A percentile compares a stretch with the other conserved stretches of the same genome.
phyloP scores from a whole-genome alignment of 345 rosid genomes.

The Eutrema heterophyllum region DNA sequence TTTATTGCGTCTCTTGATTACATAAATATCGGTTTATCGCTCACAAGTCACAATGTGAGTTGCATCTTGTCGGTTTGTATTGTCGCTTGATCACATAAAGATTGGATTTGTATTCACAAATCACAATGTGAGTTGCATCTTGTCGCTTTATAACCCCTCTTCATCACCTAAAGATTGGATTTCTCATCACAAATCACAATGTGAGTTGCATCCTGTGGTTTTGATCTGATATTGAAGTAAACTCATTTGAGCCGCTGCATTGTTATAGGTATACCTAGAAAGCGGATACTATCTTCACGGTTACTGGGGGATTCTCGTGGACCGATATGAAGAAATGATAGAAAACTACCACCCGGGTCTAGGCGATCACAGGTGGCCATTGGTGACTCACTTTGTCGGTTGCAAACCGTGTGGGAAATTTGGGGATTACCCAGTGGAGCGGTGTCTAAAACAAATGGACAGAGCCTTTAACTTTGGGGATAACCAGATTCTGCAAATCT shows the following conservation, averaged over 20 bases:
- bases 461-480: slow-evolving; percentile 77
- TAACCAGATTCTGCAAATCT: slow-evolving; percentile 63
- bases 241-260: neutral
- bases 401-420: slow-evolving; percentile 78
- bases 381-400: slow-evolving; percentile 84
- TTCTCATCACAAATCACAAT: neutral
- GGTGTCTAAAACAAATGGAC: slow-evolving; percentile 78
- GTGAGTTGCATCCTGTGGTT: slow-evolving; percentile 5
- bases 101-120: neutral
- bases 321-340: slow-evolving; percentile 65
- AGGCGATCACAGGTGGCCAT: slow-evolving; percentile 78
- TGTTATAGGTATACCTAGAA: slow-evolving; percentile 49
- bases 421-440: slow-evolving; percentile 59
- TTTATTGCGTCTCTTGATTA: neutral
- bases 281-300: slow-evolving; percentile 69
- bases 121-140: slow-evolving; percentile 8
- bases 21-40: neutral
- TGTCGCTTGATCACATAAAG: neutral
- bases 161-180: neutral
- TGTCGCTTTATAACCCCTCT: neutral
- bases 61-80: neutral
- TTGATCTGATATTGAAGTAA: neutral
- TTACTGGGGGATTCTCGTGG: slow-evolving; percentile 68
- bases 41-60: neutral
- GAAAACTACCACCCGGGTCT: slow-evolving; percentile 58